These are phyloP conservation scores for Chalciporus sphaerocephalus DNA, from an alignment of 768 basidiomycete species.

Conservation along the genomic window DNA sequence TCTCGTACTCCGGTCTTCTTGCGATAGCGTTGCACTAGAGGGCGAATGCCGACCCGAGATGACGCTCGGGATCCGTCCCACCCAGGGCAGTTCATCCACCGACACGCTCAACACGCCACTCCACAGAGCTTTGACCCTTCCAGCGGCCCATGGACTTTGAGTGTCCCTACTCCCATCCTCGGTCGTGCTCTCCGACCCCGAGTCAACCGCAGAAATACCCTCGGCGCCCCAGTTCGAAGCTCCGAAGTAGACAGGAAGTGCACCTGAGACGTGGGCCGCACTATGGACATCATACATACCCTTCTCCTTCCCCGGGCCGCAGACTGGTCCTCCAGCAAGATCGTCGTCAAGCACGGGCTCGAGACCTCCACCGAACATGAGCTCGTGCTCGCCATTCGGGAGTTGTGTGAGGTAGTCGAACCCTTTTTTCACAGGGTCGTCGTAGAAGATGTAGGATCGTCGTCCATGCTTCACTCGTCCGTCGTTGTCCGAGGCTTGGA, in stretches of 20 bases:
- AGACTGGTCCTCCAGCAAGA: slow-evolving; percentile 3
- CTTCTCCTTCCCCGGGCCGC: slow-evolving; percentile 26
- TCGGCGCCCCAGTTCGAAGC: slow-evolving; percentile 41
- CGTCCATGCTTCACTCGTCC: slow-evolving; percentile 30
- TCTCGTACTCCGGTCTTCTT: slow-evolving; percentile 5
- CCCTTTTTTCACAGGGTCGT: slow-evolving; percentile 32
- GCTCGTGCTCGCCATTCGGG: slow-evolving; percentile 38
- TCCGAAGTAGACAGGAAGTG: slow-evolving; percentile 54
- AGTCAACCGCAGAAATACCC: slow-evolving; percentile 16
- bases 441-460: slow-evolving; percentile 59
- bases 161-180: slow-evolving; percentile 12
- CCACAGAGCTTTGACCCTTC: slow-evolving; percentile 55
- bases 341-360: slow-evolving; percentile 20
- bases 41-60: slow-evolving; percentile 42
- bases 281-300: slow-evolving; percentile 33
- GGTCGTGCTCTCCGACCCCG: slow-evolving; percentile 6
- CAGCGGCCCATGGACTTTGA: slow-evolving; percentile 34
- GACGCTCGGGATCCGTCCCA: slow-evolving; percentile 53
- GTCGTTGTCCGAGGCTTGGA: slow-evolving; percentile 3
- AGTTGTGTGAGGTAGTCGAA: slow-evolving; percentile 73
- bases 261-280: slow-evolving; percentile 43
- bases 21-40: background rate
- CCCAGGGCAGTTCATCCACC: slow-evolving; percentile 62
- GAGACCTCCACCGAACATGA: slow-evolving; percentile 68
- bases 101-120: slow-evolving; percentile 62